These are phyloP conservation scores for Pythium periplocum DNA, from an alignment of 352 stramenopile genomes.

Conservation along the genomic window DNA sequence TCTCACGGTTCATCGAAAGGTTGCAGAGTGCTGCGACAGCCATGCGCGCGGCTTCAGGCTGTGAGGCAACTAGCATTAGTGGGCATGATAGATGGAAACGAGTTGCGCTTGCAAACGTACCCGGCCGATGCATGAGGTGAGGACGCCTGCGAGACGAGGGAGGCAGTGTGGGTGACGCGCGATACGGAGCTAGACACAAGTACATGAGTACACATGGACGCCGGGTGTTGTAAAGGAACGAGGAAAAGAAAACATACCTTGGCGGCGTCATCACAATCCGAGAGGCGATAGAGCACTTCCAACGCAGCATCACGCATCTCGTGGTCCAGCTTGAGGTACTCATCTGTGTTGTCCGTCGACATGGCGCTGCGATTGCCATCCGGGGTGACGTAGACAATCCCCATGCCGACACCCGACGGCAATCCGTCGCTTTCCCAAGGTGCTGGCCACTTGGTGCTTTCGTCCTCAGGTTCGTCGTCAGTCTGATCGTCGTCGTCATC, in stretches of 20 bases:
- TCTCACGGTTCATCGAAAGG: constrained; percentile 70
- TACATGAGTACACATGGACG: no score
- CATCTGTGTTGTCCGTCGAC: constrained; percentile 21
- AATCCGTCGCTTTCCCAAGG: constrained; percentile 74
- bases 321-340: constrained; percentile 59
- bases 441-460: constrained; percentile 52
- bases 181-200: constrained; percentile 36
- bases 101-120: constrained; percentile 19
- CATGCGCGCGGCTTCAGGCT: constrained; percentile 75
- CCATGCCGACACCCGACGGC: constrained; percentile 65
- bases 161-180: constrained; percentile 67
- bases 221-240: no score
- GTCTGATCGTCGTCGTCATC: constrained; percentile 56
- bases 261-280: constrained; percentile 47
- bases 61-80: not conserved
- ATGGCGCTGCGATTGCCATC: constrained; percentile 52
- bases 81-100: not conserved
- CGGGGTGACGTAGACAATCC: constrained; percentile 69
- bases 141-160: constrained; percentile 34
- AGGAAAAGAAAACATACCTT: constrained; percentile 25
- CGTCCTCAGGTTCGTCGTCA: constrained; percentile 43
- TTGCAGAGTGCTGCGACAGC: constrained; percentile 64
- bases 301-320: constrained; percentile 72
- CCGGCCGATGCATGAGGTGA: constrained; percentile 68
- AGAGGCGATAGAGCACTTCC: constrained; percentile 70